A percentile compares a stretch with the other conserved stretches of the same genome.
These are phyloP conservation scores for Luffa aegyptiaca DNA, from an alignment of 306 rosid species.

Conservation along the genomic window DNA sequence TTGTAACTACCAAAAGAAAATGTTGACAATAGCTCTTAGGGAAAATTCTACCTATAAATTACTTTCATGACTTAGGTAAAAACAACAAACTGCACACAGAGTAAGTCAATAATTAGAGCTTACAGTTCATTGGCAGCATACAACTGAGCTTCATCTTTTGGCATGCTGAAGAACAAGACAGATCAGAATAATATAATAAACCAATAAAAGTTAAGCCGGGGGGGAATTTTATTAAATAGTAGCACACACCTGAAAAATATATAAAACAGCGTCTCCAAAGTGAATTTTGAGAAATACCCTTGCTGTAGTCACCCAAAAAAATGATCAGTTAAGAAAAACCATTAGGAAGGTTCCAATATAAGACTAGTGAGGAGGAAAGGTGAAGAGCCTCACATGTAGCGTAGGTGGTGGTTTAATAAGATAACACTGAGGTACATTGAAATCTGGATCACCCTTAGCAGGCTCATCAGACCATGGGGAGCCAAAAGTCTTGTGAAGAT, in stretches of 20 bases:
- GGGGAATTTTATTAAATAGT: not conserved
- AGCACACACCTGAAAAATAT: slow-evolving; percentile 72
- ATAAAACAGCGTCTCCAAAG: slow-evolving; percentile 69
- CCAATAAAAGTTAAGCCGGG: not conserved
- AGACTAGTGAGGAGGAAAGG: not conserved
- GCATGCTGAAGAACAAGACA: slow-evolving; percentile 56
- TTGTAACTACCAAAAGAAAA: slow-evolving; percentile 34
- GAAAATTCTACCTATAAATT: not conserved
- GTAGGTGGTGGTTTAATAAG: slow-evolving; percentile 68
- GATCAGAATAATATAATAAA: not conserved
- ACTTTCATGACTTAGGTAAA: not conserved
- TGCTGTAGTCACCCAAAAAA: slow-evolving; percentile 37
- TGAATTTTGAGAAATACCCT: slow-evolving; percentile 62
- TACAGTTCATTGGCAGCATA: slow-evolving; percentile 87
- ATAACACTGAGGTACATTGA: slow-evolving; percentile 78
- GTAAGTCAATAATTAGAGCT: slow-evolving; percentile 8
- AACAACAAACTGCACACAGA: not conserved
- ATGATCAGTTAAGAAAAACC: not conserved
- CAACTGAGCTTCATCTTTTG: slow-evolving; percentile 83
- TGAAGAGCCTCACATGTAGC: slow-evolving; percentile 50
- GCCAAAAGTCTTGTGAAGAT: slow-evolving; percentile 90
- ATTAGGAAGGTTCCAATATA: not conserved
- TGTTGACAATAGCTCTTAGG: not conserved
- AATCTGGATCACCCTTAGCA: slow-evolving; percentile 90
- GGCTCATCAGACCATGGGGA: slow-evolving; percentile 99